A percentile compares a stretch with the other conserved stretches of the same genome.
phyloP scores from a whole-genome alignment of 352 stramenopile species.

The Pythium brassicae region DNA sequence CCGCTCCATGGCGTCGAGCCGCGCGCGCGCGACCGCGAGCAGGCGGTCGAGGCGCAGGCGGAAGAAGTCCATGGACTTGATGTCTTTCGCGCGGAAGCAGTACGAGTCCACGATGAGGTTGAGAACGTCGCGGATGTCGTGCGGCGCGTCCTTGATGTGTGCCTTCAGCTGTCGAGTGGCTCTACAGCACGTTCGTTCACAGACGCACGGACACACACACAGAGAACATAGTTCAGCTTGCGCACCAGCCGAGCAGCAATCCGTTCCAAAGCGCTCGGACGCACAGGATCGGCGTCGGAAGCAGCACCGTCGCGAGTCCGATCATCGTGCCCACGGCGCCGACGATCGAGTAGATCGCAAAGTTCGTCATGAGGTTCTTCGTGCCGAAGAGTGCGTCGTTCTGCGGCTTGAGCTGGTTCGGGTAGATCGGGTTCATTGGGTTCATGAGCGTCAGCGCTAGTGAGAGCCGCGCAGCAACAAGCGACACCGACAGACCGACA shows the following conservation, averaged over 20 bases:
- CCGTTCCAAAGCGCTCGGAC: conserved; percentile 9
- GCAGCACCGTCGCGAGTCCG: conserved; percentile 28
- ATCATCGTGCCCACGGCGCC: no score
- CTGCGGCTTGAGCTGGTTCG: conserved; percentile 28
- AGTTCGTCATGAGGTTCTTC: conserved; percentile 44
- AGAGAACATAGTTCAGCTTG: neutral
- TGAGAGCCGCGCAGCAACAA: neutral
- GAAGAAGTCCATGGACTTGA: conserved; percentile 50
- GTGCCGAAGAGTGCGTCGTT: conserved; percentile 31
- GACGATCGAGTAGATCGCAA: conserved; percentile 27
- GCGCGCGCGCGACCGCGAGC: conserved; percentile 24
- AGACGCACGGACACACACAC: neutral
- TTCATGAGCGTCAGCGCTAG: conserved; percentile 64
- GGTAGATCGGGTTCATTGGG: conserved; percentile 32
- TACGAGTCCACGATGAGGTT: conserved; percentile 58
- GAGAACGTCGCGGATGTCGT: conserved; percentile 37
- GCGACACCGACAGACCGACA: no score
- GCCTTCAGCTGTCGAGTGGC: no score
- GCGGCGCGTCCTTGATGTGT: conserved; percentile 2
- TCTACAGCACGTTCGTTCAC: no score
- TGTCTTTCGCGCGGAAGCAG: conserved; percentile 55
- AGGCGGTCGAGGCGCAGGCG: conserved; percentile 34
- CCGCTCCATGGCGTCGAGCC: conserved; percentile 27
- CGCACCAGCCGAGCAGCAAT: neutral
- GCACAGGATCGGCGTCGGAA: conserved; percentile 65